These are phyloP conservation scores for Fennellomyces sp. DNA, from an alignment of 371 early-diverging fungal genomes.

Conservation along the genomic window DNA sequence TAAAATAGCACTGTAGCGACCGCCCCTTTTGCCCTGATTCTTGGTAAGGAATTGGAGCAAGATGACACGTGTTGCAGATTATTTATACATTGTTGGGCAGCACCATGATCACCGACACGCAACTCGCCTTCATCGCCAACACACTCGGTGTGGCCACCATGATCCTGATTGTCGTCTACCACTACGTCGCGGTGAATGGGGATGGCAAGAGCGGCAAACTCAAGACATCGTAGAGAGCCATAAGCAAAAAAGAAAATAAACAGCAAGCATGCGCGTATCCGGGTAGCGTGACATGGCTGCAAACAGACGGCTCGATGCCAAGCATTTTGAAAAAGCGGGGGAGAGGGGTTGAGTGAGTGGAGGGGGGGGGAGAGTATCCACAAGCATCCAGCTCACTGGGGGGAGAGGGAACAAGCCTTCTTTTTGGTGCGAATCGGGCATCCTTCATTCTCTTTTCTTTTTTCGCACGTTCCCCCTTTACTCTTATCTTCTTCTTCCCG, in stretches of 20 bases:
- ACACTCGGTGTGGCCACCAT: constrained; percentile 58
- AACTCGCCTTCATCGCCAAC: constrained; percentile 60
- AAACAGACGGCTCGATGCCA: background rate
- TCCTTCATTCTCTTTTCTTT: background rate
- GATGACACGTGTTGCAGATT: background rate
- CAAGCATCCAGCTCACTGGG: background rate
- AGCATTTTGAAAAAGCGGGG: background rate
- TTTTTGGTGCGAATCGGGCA: too few species aligned
- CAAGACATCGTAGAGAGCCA: constrained; percentile 4
- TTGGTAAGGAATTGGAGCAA: background rate
- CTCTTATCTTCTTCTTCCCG: background rate
- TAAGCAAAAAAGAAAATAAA: background rate
- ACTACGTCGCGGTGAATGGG: constrained; percentile 56
- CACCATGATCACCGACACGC: constrained; percentile 57
- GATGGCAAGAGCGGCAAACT: constrained; percentile 11
- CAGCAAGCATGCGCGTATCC: background rate
- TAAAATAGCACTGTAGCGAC: too few species aligned
- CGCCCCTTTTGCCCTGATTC: too few species aligned
- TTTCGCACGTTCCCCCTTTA: too few species aligned
- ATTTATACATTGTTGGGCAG: background rate
- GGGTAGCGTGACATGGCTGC: too few species aligned
- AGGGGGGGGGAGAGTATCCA: background rate
- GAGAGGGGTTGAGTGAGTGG: background rate
- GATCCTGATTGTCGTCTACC: constrained; percentile 62
- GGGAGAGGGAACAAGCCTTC: background rate